Conservation (phyloP, 148 eudicot genomes). For the Silene uniflora region DNA sequence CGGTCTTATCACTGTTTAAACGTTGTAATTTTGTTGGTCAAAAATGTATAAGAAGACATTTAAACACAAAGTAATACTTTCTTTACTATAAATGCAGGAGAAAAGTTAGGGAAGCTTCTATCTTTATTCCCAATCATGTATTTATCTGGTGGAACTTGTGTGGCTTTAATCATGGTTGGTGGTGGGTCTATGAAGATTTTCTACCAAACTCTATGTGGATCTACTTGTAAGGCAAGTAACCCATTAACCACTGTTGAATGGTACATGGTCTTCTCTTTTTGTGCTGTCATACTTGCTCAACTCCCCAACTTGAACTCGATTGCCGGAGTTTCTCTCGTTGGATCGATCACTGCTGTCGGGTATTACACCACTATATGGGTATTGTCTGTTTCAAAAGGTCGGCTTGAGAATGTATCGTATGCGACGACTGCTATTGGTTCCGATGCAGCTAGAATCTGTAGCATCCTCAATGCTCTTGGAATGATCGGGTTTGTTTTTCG, state of each 20-base stretch:
- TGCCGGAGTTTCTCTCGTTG: conserved; percentile 65
- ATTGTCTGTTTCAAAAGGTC: conserved; percentile 41
- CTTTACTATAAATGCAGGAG: conserved; percentile 38
- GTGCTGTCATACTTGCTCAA: conserved; percentile 58
- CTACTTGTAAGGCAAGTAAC: conserved; percentile 18
- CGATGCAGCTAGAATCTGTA: conserved; percentile 30
- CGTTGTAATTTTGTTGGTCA: conserved; percentile 5
- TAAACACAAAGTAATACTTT: neutral
- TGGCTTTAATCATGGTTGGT: conserved; percentile 60
- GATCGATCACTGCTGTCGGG: conserved; percentile 51
- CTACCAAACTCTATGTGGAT: conserved; percentile 37
- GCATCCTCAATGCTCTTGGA: conserved; percentile 58
- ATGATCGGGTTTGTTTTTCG: conserved; percentile 68
- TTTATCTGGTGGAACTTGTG: conserved; percentile 83
- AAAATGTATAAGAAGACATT: neutral
- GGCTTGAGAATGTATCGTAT: conserved; percentile 32
- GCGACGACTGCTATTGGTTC: conserved; percentile 28
- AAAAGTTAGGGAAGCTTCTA: conserved; percentile 60
- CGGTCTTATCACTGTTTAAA: neutral
- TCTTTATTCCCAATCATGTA: conserved; percentile 73
- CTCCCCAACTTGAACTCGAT: conserved; percentile 85
- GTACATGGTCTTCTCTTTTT: conserved; percentile 59
- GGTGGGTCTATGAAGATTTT: conserved; percentile 56
- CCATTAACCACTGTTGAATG: conserved; percentile 44
- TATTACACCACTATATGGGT: conserved; percentile 68